Evolutionary conservation across 169 alveolate species (phyloP).

Genomic region (Plasmodium gonderi): DNA sequence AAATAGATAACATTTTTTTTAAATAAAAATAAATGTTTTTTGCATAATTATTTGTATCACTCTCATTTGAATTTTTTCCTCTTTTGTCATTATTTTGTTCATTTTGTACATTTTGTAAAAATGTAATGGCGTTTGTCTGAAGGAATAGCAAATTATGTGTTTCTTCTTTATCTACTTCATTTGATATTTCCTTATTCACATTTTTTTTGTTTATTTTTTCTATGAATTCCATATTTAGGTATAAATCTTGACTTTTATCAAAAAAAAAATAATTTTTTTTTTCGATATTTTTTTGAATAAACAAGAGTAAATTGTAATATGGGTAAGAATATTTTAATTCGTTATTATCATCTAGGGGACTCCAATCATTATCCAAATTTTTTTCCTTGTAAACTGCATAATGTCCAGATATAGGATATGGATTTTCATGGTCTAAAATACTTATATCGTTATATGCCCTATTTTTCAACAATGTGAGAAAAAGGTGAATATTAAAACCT

Average conservation of each 20-base stretch:
- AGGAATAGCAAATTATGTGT: not conserved
- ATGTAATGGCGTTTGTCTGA: not conserved
- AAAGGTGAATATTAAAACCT: slow-evolving; percentile 52
- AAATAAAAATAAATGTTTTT: not conserved
- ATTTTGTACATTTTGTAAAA: slow-evolving; percentile 16
- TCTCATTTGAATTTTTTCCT: not conserved
- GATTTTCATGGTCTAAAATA: slow-evolving; percentile 69
- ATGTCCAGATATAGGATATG: slow-evolving; percentile 68
- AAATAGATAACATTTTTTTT: not conserved
- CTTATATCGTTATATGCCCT: slow-evolving; percentile 47
- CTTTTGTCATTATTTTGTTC: not conserved
- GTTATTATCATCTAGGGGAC: slow-evolving; percentile 35
- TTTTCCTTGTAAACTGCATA: slow-evolving; percentile 65
- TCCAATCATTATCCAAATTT: slow-evolving; percentile 21
- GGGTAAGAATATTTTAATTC: slow-evolving; percentile 47
- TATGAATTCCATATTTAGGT: slow-evolving; percentile 29
- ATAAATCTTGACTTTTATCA: slow-evolving; percentile 1
- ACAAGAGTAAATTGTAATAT: slow-evolving; percentile 66
- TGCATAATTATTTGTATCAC: not conserved
- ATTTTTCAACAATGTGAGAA: slow-evolving; percentile 32
- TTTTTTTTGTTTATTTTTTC: slow-evolving; percentile 14
- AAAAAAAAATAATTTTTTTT: slow-evolving; percentile 59
- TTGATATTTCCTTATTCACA: not conserved
- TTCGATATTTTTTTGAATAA: slow-evolving; percentile 48
- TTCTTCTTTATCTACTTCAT: not conserved